phyloP scores from a whole-genome alignment of 495 filamentous ascomycete species.

The Entonaema liquescens region DNA sequence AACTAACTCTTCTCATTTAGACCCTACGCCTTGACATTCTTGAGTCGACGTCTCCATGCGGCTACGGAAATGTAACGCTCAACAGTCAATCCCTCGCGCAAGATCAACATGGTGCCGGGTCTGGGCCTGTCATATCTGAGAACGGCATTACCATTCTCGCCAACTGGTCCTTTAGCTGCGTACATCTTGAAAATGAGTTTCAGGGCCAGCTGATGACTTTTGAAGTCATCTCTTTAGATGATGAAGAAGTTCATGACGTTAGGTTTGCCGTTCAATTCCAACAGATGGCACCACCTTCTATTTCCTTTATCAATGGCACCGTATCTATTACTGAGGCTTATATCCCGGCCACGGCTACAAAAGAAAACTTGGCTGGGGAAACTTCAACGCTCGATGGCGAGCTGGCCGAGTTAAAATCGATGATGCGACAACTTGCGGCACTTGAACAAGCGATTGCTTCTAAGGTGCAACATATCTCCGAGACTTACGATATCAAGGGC shows the following conservation, averaged over 20 bases:
- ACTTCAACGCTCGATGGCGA: constrained; percentile 40
- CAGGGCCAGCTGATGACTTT: constrained; percentile 59
- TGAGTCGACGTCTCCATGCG: constrained; percentile 48
- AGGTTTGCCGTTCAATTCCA: constrained; percentile 58
- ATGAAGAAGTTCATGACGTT: constrained; percentile 45
- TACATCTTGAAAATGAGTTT: constrained; percentile 51
- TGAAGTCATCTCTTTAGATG: constrained; percentile 52
- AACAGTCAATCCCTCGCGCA: constrained; percentile 47
- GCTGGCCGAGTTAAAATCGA: constrained; percentile 46
- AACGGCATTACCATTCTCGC: constrained; percentile 42
- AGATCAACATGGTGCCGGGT: constrained; percentile 44
- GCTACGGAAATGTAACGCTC: constrained; percentile 49
- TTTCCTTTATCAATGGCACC: constrained; percentile 50
- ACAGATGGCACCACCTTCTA: constrained; percentile 52
- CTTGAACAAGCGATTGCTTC: constrained; percentile 46
- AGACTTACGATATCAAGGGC: constrained; percentile 33
- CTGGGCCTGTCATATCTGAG: constrained; percentile 44
- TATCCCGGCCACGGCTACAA: not conserved
- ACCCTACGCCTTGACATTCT: constrained; percentile 47
- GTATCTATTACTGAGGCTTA: constrained; percentile 21
- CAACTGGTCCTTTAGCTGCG: constrained; percentile 59
- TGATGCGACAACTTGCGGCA: constrained; percentile 43
- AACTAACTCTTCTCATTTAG: constrained; percentile 12
- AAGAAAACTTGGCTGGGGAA: constrained; percentile 11
- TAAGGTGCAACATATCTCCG: constrained; percentile 42